Percentiles rank a stretch among this genome's conserved stretches.
Evolutionary conservation across 2,329 filamentous ascomycete species (phyloP).

Genomic region (Talaromyces sp.): DNA sequence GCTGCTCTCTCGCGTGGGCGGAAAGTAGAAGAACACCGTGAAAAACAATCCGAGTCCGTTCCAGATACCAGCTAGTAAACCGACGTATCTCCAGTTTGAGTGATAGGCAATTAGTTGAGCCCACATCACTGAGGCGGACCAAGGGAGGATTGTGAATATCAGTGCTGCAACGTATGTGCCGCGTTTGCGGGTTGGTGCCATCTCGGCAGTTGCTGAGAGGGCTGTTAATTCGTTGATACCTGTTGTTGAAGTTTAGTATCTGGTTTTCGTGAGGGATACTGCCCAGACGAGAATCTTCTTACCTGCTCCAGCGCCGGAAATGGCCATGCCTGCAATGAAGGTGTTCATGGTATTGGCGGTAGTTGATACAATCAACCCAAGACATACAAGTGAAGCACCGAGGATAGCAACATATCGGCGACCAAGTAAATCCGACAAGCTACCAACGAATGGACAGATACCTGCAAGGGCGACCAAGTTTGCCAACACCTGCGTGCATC

Average conservation of each 20-base stretch:
- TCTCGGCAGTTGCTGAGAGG: conserved; percentile 61
- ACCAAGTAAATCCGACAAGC: conserved; percentile 59
- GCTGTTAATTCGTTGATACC: conserved; percentile 65
- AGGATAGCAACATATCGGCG: conserved; percentile 56
- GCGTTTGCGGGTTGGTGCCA: conserved; percentile 61
- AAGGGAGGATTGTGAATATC: conserved; percentile 58
- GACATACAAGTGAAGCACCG: conserved; percentile 50
- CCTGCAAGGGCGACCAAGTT: conserved; percentile 53
- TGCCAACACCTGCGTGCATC: conserved; percentile 35
- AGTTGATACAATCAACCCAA: conserved; percentile 57
- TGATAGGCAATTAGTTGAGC: conserved; percentile 52
- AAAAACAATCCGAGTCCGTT: conserved; percentile 39
- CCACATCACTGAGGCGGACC: conserved; percentile 58
- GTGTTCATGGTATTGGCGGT: conserved; percentile 56
- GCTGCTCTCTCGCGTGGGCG: conserved; percentile 41
- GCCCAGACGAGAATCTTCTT: neutral
- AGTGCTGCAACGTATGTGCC: conserved; percentile 58
- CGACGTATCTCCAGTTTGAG: conserved; percentile 42
- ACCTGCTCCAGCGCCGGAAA: conserved; percentile 57
- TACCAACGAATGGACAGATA: conserved; percentile 61
- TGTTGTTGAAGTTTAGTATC: neutral
- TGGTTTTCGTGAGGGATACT: neutral
- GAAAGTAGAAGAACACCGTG: conserved; percentile 42
- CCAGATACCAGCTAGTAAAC: conserved; percentile 40
- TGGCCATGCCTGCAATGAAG: conserved; percentile 57